Conservation (phyloP, 805 yeast species). For the Metschnikowia continentalis region DNA sequence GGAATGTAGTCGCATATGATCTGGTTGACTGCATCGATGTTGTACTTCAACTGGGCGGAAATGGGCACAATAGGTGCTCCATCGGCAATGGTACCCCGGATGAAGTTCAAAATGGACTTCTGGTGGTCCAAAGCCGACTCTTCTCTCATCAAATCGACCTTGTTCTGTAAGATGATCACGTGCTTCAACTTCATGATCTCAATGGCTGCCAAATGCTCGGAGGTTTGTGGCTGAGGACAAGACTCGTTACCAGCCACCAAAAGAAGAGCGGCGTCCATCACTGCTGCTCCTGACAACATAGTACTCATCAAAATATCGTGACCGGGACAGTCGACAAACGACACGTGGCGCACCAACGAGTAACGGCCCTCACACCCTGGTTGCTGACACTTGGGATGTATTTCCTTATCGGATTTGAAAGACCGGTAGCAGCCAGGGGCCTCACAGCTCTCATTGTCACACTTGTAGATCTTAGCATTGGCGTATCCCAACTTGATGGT, state of each 20-base stretch:
- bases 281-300: conserved; percentile 99
- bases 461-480: conserved; percentile 94
- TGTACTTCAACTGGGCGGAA: conserved; percentile 96
- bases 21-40: conserved; percentile 97
- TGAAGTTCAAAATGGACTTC: conserved; percentile 84
- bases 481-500: conserved; percentile 98
- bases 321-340: conserved; percentile 99
- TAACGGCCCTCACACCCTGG: conserved; percentile 89
- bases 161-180: conserved; percentile 92
- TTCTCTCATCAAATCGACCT: conserved; percentile 97
- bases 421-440: conserved; percentile 95
- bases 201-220: conserved; percentile 98
- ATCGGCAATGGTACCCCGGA: conserved; percentile 97
- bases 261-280: conserved; percentile 97
- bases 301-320: conserved; percentile 99
- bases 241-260: conserved; percentile 97
- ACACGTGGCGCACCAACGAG: conserved; percentile 89
- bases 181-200: conserved; percentile 98
- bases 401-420: conserved; percentile 91
- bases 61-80: conserved; percentile 99
- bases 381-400: conserved; percentile 85
- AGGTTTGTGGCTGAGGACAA: conserved; percentile 99
- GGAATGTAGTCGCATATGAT: conserved; percentile 94
- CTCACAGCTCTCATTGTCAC: conserved; percentile 80
- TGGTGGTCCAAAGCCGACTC: conserved; percentile 95